Conservation (phyloP, 31 red algal species). For the Endocladia muricata region DNA sequence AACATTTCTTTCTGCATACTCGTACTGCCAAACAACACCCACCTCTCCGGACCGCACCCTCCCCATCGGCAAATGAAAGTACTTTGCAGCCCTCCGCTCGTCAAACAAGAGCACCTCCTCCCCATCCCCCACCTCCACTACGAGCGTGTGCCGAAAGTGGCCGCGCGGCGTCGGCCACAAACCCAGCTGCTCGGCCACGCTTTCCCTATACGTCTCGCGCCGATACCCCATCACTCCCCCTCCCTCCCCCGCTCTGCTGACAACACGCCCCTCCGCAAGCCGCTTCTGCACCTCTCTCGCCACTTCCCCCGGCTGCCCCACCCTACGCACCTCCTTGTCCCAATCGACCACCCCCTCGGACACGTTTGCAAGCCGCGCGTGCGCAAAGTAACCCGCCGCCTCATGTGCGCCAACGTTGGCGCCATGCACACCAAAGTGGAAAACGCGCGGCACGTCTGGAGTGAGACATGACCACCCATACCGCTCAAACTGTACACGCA, state of each 20-base stretch:
- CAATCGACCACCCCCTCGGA: slow-evolving; percentile 25
- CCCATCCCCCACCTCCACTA: neutral
- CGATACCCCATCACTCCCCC: neutral
- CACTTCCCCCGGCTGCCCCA: neutral
- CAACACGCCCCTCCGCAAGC: slow-evolving; percentile 7
- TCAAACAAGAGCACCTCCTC: slow-evolving; percentile 40
- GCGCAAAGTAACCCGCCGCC: neutral
- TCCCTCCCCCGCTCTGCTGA: neutral
- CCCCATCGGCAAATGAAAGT: slow-evolving; percentile 9
- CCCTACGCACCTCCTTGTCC: neutral
- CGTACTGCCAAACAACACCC: no score
- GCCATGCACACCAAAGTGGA: slow-evolving; percentile 18
- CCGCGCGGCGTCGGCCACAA: slow-evolving; percentile 60
- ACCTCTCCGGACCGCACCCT: neutral
- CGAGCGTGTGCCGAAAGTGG: slow-evolving; percentile 29
- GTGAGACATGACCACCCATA: slow-evolving; percentile 37
- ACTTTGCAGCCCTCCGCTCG: neutral
- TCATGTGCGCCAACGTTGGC: slow-evolving; percentile 27
- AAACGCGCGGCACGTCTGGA: slow-evolving; percentile 31
- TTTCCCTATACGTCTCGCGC: neutral
- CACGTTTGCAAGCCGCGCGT: neutral
- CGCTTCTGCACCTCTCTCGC: neutral
- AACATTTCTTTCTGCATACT: slow-evolving; percentile 6
- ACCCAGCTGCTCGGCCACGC: slow-evolving; percentile 1
- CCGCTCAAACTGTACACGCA: slow-evolving; percentile 18